Evolutionary conservation across 306 rosid genomes (phyloP), one percentile per base, ranked within the genome.

Genomic region (Nissolia schottii): DNA sequence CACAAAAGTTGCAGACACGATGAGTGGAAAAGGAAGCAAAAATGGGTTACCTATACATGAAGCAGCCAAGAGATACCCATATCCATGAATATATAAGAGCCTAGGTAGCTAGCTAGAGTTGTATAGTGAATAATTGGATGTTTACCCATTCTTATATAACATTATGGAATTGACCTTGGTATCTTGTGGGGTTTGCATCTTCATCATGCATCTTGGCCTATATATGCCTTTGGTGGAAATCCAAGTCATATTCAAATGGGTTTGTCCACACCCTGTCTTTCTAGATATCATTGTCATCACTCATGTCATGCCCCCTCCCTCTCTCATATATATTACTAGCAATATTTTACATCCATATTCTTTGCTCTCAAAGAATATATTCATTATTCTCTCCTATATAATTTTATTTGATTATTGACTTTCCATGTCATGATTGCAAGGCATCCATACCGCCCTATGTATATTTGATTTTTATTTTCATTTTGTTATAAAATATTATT

Each of bases 211-310:
- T 35, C 58, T 40, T 54, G 43, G 71, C 55, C n/a, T n/a, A n/a
- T n/a, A n/a, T n/a, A n/a, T n/a, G n/a, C n/a, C 25, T 56, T 67
- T 67, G 75, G 86, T 85, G 89, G 89, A 82, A 82, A 72, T 87
- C 92, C 89, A 84, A 67, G 64, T 84, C 89, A 87, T 38, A 1
- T 75, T 71, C 77, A 50, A 43, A 62, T 74, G 67, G 58, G 15
- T 68, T 73, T 79, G 80, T 69, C 83, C 70, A 48, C 70, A 18
- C 74, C 74, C 31, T 79, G 53, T 83, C 85, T 20, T 72, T 73
- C 27, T 45, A 15, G 46, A 63, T 41, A 55, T 86, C 84, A 67
- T 78, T 80, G 59, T 72, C 85, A 61, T 72, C 85, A 61, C 57
- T 28, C 80, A 55, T 79, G 50, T 8, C 1, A 35, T 35, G 6